Conservation (phyloP, 805 yeast species). For the Wickerhamia fluorescens region DNA sequence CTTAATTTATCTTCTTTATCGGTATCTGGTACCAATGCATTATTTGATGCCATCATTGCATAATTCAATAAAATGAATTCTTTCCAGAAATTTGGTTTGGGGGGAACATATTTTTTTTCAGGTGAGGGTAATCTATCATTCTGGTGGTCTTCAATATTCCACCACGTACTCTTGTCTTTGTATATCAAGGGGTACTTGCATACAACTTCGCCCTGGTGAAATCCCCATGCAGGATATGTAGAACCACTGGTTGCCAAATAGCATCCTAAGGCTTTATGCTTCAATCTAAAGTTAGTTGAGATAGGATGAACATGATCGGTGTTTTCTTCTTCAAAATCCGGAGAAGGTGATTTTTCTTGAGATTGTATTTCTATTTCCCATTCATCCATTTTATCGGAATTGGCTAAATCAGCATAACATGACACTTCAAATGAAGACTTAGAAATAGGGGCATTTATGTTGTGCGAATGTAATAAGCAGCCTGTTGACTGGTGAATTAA, state of each 20-base stretch:
- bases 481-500: constrained; percentile 65
- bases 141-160: constrained; percentile 72
- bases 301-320: constrained; percentile 58
- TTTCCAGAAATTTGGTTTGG: constrained; percentile 44
- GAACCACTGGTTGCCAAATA: constrained; percentile 70
- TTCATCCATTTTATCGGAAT: constrained; percentile 79
- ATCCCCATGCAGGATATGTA: constrained; percentile 76
- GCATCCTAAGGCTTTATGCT: constrained; percentile 58
- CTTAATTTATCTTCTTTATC: constrained; percentile 69
- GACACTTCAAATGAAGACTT: constrained; percentile 72
- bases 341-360: constrained; percentile 40
- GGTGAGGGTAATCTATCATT: constrained; percentile 40
- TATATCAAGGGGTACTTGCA: constrained; percentile 49
- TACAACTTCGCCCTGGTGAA: constrained; percentile 73
- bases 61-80: constrained; percentile 68
- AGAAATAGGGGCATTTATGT: constrained; percentile 67
- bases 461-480: constrained; percentile 77
- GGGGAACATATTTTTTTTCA: constrained; percentile 25
- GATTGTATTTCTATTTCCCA: constrained; percentile 83
- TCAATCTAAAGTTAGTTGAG: constrained; percentile 65
- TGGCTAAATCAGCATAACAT: constrained; percentile 57
- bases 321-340: constrained; percentile 42
- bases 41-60: constrained; percentile 81
- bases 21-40: constrained; percentile 71
- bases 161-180: constrained; percentile 63